Evolutionary conservation across 495 filamentous ascomycete species (phyloP), one percentile per base, ranked within the genome.

Genomic region (Xanthoparmelia taractica): DNA sequence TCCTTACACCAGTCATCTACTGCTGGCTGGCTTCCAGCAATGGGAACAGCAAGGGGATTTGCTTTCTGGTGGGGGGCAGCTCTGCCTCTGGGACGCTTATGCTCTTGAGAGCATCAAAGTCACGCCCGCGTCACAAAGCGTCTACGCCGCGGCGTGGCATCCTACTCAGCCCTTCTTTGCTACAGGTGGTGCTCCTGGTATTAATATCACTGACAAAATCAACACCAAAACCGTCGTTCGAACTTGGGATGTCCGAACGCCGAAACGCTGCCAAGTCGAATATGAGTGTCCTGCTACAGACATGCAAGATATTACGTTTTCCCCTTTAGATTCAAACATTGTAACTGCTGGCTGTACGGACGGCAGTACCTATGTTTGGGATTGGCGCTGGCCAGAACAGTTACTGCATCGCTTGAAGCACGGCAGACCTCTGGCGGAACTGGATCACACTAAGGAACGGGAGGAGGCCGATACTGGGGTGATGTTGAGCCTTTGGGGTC

Each of bases 331-430:
- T 58, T 57, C 80, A 48, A 77, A 80, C 33, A 87, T 92, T 65
- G 70, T 96, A 36, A 88, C 91, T 2, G 89, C 89, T 6, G 88
- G 89, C 15, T 94, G 91, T 68, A 98, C 94, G 0, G 84, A 93
- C 70, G 88, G 91, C 3, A 83, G 78, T 8, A 88, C 87, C 0
- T 92, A 95, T 68, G 80, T 97, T 4, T 98, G 90, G 89, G 94
- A 98, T 69, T 77, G 79, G 13, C 84, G 91, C 0, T 78, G 75
- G 15, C 77, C 77, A 0, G 69, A 76, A 18, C 59, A 75, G 48
- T 76, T 85, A 1, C 78, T 97, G 31, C 88, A 89, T 68, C 72
- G 79, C 27, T 77, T 98, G 0, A 60, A 72, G 11, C 94, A 98
- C 69, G 89, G 85, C 1, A 76, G 77, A 1, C 82, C 91, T 0